These are phyloP conservation scores for Quercus bicolor DNA, from an alignment of 306 rosid genomes.

Conservation along the genomic window DNA sequence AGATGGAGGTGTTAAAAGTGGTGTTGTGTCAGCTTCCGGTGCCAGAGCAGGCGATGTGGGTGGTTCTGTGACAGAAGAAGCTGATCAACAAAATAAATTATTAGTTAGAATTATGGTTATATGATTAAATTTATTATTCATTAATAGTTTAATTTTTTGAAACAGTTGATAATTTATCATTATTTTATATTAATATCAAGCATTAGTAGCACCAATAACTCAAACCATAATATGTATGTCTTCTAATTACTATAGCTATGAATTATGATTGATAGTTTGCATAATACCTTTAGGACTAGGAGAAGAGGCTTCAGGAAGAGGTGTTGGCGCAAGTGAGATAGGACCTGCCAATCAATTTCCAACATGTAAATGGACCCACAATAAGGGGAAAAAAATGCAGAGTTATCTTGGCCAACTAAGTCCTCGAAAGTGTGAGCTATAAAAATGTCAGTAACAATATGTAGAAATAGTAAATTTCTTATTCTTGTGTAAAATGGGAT, in stretches of 20 bases:
- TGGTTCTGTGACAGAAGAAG: conserved; percentile 46
- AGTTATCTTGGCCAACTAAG: not conserved
- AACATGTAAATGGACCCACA: not conserved
- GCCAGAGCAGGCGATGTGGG: conserved; percentile 50
- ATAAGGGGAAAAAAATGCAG: not conserved
- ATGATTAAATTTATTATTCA: not conserved
- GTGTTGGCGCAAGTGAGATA: conserved; percentile 40
- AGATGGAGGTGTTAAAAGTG: conserved; percentile 42
- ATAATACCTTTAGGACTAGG: conserved; percentile 55
- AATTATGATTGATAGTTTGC: not conserved
- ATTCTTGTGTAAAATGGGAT: no score
- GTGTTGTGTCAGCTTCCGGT: conserved; percentile 46
- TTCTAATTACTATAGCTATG: not conserved
- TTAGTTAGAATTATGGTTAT: no score
- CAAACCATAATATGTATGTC: not conserved
- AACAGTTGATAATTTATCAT: no score
- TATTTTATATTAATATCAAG: conserved; percentile 2
- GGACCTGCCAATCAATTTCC: conserved; percentile 45
- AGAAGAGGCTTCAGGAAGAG: conserved; percentile 52
- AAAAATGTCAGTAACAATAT: not conserved
- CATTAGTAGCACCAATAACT: not conserved
- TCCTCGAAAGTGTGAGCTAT: not conserved
- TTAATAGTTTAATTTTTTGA: no score
- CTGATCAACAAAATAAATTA: conserved; percentile 27
- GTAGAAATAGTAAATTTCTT: not conserved